Base-by-base conservation (phyloP, 2,329 filamentous ascomycete species). In the Albophoma yamanashiensis region DNA sequence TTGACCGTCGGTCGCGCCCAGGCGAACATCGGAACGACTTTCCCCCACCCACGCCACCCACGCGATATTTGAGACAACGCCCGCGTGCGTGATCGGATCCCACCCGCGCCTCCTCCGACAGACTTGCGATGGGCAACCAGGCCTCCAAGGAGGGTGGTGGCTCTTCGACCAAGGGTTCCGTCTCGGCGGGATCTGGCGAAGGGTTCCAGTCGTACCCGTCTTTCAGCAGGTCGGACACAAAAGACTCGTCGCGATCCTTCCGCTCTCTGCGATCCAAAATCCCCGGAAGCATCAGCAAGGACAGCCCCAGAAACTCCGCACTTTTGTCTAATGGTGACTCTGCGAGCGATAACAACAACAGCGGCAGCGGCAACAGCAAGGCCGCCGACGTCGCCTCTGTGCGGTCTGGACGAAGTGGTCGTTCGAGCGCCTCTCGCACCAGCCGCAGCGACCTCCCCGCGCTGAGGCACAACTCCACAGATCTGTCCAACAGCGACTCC, bases 141-240 rank as follows among this genome's bases (percentile, higher is more conserved):
- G 81, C 80, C 68, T 92, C 89, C 67, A 84, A 83, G 68, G 81
- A 83, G 70, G 75, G 78, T 67, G 78, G 78, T 66, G 74, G 74
- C 62, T 74, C 71, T 61, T 71, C 76, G 62, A 72, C 78, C 68
- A 89, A 84, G 74, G 76, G 76, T 65, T 78, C 78, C 47, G 76
- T 75, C 63, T 65, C 73, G 50, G 72, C 73, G 58, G 71, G 75
- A 61, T 76, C 77, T 62, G 70, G 72, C 62, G 79, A 83, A 62
- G 69, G 66, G 53, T 78, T 97, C 61, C 88, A 91, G 73, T 89
- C 91, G 38, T 96, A 94, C 74, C 93, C 92, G 36, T 96, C 93
- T 36, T 93, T 97, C 72, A 89, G 88, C 76, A 89, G 89, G 72
- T 91, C 92, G 60, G 93, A 97, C 71, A 97, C 93, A 36, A 93